Evolutionary conservation across 1,284 basidiomycete species (phyloP), one percentile per base, ranked within the genome.

Genomic region (Phellopilus nigrolimitatus): DNA sequence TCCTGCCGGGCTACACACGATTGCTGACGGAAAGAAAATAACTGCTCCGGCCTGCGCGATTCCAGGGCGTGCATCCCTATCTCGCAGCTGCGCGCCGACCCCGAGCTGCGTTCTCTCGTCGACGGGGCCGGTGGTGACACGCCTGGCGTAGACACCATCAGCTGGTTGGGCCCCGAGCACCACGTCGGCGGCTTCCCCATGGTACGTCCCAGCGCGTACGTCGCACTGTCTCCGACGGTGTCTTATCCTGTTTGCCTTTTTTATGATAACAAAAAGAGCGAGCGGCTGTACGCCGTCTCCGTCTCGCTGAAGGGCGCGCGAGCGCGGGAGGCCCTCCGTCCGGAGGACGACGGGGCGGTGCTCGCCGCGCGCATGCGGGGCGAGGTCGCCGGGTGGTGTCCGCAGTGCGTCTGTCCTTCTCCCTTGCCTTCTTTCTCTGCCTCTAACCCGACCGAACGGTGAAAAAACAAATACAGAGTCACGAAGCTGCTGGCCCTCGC

Each of bases 321-420:
- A 12, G n/a, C 21, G 13, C 5, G 27, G 7, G 36, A 38, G 2
- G 17, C 7, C 19, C 2, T 48, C n/a, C n/a, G 3, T 25, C 22
- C 27, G 19, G 47, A 48, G 4, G 25, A 30, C 24, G 34, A 12
- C 8, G 37, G 37, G 37, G 7, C 6, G 15, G 27, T 34, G 2
- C 17, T 43, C 27, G 39, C 40, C 7, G 36, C 31, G n/a, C 24
- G 30, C 12, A 33, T 50, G 48, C 42, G 27, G 30, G 17, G 13
- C n/a, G 38, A 42, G 30, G 39, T 50, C 7, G 12, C 27, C 9
- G 39, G 17, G 12, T 50, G 48, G 48, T 50, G 48, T 24, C 13
- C 13, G 8, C 24, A n/a, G 48, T 50, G 36, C 28, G 48, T 43
- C 3, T 6, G 12, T 25, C 13, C 19, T 21, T 13, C 10, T 13